Base-by-base conservation (phyloP, 306 rosid genomes). In the Vigna unguiculata region DNA sequence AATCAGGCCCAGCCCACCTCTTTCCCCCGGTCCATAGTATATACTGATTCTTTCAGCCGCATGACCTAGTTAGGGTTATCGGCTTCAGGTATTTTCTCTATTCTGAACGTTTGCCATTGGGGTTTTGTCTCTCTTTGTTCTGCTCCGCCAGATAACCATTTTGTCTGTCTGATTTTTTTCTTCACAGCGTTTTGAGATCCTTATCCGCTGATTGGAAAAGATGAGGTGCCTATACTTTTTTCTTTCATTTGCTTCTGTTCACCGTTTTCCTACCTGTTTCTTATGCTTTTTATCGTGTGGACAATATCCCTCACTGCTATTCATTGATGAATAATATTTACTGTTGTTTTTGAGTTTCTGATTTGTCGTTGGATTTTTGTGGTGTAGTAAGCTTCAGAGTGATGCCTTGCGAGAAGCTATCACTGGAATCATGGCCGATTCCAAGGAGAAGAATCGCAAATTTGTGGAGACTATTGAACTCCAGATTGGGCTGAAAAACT, bases 321-420 rank as follows among this genome's bases (percentile, higher is more conserved):
- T 19, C 32, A 60, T 20, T 14, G 3, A 2, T 5, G 6, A 25
- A 7, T 13, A 1, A 4, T 6, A 6, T 14, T 3, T 34, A 12
- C 48, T 12, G 3, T 43, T 11, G 2, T 49, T 17, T 6, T 17
- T 7, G 51, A 36, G 4, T 20, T 43, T 65, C 34, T 58, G 72
- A 55, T 25, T 12, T 46, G 13, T 14, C 36, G 3, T 24, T 21
- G 1, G n/a, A 12, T 7, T 25, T 48, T 74, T 65, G 17, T 11
- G 16, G 1, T 73, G 62, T 80, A 90, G 97, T 86, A 92, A 92
- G 90, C 96, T 92, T 83, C 90, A 85, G 84, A 88, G 93, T 83
- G 97, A 92, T 20, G 88, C 87, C 0, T 17, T 90, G 28, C 78
- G 96, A 64, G 97, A 92, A 85, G 91, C 89, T 0, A 87, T 92